Evolutionary conservation across 2,329 filamentous ascomycete species (phyloP), one percentile per base, ranked within the genome.

Genomic region (Aspergillus sp.): DNA sequence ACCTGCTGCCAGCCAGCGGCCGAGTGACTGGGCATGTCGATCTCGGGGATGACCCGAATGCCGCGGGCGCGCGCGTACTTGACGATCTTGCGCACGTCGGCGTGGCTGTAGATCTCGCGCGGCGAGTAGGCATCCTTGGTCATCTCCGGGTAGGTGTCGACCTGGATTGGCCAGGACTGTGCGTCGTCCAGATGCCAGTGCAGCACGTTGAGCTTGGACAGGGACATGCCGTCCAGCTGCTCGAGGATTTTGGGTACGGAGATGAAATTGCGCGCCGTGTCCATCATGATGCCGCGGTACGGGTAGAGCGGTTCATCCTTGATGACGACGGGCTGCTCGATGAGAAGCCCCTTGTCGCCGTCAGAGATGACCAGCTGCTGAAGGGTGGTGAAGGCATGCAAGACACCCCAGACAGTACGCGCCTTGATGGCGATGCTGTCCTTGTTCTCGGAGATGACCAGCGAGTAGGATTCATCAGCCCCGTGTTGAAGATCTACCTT

Each of bases 21-120:
- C 6, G 83, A 80, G 68, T 87, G 85, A 51, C 84, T 82, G 6
- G 85, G 85, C 83, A 86, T 86, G 69, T 87, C 85, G 47, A 86
- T 80, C 65, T 87, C 85, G n/a, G 85, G 82, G 36, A 87, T 77
- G 57, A 87, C 77, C 56, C 85, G 82, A n/a, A 87, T 78, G 57
- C 81, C 85, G 18, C 84, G 84, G 36, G 80, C 79, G 42, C 80
- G 75, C 16, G 81, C 83, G 62, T 84, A 85, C 12, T 69, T 67
- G 54, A 85, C 77, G 53, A 85, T 71, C 2, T 72, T 71, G 18
- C 70, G 74, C 50, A 85, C 69, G 58, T 78, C 75, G 0, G 67
- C 64, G 1, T 80, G 75, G 2, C 78, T 77, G 68, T 80, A 85
- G 52, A 75, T 70, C 63, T 84, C 80, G 4, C 77, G 75, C 10